Percentiles rank a stretch among this genome's conserved stretches.
Conservation (phyloP, 192 early-diverging fungal genomes). For the Geranomyces michiganensis region DNA sequence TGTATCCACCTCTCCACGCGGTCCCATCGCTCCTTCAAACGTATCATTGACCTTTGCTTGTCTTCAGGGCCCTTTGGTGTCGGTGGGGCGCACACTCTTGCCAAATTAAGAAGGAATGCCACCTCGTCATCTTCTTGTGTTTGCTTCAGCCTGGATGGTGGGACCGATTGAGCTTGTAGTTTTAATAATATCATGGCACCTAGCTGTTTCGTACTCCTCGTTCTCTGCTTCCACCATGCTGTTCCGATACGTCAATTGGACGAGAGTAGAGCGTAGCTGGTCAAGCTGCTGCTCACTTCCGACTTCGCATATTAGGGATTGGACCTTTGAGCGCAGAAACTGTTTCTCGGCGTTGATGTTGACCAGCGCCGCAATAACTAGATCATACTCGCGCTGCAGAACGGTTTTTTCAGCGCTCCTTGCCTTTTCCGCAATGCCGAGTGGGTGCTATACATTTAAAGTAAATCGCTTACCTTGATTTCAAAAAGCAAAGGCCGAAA, state of each 20-base stretch:
- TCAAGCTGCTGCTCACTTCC: conserved; percentile 29
- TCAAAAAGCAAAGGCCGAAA: conserved; percentile 12
- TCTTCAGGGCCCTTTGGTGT: conserved; percentile 1
- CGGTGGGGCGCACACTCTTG: not conserved
- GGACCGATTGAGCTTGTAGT: not conserved
- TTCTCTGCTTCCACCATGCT: conserved; percentile 24
- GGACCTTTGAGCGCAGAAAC: conserved; percentile 17
- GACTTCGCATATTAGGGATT: conserved; percentile 18
- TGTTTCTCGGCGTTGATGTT: conserved; percentile 10
- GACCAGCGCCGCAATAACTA: conserved; percentile 14
- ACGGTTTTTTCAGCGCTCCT: too few species aligned
- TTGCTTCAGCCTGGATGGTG: conserved; percentile 5
- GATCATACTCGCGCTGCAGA: conserved; percentile 20
- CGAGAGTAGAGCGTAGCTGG: conserved; percentile 4
- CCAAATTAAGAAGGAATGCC: conserved; percentile 4
- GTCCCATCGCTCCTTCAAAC: conserved; percentile 30
- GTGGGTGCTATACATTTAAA: not conserved
- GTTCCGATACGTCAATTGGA: conserved; percentile 24
- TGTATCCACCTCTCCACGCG: conserved; percentile 2
- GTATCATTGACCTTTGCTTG: conserved; percentile 9
- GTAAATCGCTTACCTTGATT: not conserved
- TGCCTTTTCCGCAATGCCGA: too few species aligned
- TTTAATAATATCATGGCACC: not conserved
- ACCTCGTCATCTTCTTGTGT: not conserved
- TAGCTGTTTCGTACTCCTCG: conserved; percentile 4